Evolutionary conservation across 108 stramenopile species (phyloP), one percentile per base, ranked within the genome.

Genomic region (Discostella pseudostelligera): DNA sequence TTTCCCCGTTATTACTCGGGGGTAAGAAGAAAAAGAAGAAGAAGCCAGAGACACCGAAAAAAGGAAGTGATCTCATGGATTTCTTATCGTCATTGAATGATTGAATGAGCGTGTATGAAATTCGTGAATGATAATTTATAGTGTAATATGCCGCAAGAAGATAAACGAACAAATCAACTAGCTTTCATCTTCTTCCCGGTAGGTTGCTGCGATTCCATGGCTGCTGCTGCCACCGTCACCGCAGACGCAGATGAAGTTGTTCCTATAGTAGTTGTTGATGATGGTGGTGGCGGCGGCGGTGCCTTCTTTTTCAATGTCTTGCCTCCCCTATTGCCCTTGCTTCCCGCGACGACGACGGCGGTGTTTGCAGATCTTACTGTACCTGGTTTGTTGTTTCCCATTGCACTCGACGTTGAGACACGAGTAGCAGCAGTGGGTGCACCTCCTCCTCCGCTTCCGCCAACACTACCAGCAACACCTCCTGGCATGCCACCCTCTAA

Each of bases 71-170:
- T 14, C 45, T 74, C 36, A 74, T 74, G 72, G 65, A 74, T 32
- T 74, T 74, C 45, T 47, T 76, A 8, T 76, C 75, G 8, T 69
- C 67, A 5, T 44, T 76, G 26, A 76, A 76, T 64, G 67, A 76
- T 69, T 76, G 39, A 76, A n/a, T 26, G 0, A 24, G 12, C 19
- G 46, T 17, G 46, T 13, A 44, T 44, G 43, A 44, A 7, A 21
- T 7, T 17, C 7, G 16, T 47, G 46, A 47, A 47, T 47, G 16
- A 7, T 47, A 9, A 21, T 47, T 21, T 17, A 47, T 47, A 1
- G 46, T 47, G 46, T 17, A 17, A 21, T 17, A 2, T 7, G 46
- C 20, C 0, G 46, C 12, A 21, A 47, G 46, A 47, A 47, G 16
- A 47, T 1, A 17, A 29, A 2, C 11, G 4, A 35, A 37, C 36